phyloP scores from a whole-genome alignment of 805 yeast genomes.

The Brettanomyces sp. region DNA sequence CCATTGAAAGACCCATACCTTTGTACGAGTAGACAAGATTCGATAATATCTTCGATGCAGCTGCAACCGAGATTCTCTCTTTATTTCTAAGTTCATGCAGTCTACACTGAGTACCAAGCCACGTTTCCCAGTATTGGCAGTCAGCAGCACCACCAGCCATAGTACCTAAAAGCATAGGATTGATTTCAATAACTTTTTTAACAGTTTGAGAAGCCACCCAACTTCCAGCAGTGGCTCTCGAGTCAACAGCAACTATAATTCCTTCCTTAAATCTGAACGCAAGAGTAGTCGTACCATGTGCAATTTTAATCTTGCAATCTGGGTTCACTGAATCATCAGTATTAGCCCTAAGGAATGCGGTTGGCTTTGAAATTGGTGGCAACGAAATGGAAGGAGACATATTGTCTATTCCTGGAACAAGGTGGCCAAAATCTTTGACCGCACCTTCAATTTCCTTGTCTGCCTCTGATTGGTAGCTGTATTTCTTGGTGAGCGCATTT shows the following conservation, averaged over 20 bases:
- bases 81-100: slow-evolving; percentile 90
- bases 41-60: slow-evolving; percentile 88
- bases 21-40: slow-evolving; percentile 89
- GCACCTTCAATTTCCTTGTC: slow-evolving; percentile 18
- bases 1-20: slow-evolving; percentile 99
- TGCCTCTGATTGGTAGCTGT: slow-evolving; percentile 15
- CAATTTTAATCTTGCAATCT: slow-evolving; percentile 90
- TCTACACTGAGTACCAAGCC: slow-evolving; percentile 96
- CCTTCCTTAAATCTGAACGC: slow-evolving; percentile 97
- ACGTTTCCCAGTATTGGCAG: slow-evolving; percentile 98
- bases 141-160: slow-evolving; percentile 99
- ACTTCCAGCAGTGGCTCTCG: slow-evolving; percentile 95
- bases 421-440: slow-evolving; percentile 7
- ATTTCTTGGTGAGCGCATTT: slow-evolving; percentile 21
- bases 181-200: slow-evolving; percentile 93
- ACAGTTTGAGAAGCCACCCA: slow-evolving; percentile 99
- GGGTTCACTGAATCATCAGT: slow-evolving; percentile 92
- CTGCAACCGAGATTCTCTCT: slow-evolving; percentile 90
- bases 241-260: slow-evolving; percentile 91
- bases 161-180: slow-evolving; percentile 90
- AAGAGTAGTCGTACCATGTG: slow-evolving; percentile 98
- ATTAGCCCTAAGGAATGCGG: slow-evolving; percentile 93
- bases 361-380: slow-evolving; percentile 83
- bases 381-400: slow-evolving; percentile 57
- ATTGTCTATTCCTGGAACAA: slow-evolving; percentile 9